A percentile compares a stretch with the other conserved stretches of the same genome.
phyloP scores from a whole-genome alignment of 1,284 basidiomycete genomes.

The Rhizoctonia solani region DNA sequence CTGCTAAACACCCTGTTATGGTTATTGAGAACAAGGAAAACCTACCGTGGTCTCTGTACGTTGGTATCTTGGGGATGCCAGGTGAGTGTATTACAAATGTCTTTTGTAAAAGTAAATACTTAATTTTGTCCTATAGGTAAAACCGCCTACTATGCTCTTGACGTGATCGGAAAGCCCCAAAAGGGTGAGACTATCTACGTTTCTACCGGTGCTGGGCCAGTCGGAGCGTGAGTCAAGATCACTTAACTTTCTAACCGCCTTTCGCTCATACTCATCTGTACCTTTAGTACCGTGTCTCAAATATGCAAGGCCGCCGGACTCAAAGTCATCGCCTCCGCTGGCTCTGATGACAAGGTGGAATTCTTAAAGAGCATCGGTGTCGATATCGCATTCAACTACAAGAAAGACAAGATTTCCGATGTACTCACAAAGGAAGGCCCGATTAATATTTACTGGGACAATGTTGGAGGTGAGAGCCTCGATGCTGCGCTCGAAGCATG shows the following conservation, averaged over 20 bases:
- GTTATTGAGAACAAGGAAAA: slow-evolving; percentile 47
- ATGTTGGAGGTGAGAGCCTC: slow-evolving; percentile 47
- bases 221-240: slow-evolving; percentile 51
- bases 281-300: slow-evolving; percentile 53
- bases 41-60: slow-evolving; percentile 53
- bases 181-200: slow-evolving; percentile 61
- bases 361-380: slow-evolving; percentile 66
- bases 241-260: not conserved
- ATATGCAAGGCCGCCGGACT: slow-evolving; percentile 66
- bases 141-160: slow-evolving; percentile 46
- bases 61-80: slow-evolving; percentile 56
- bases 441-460: slow-evolving; percentile 58
- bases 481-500: slow-evolving; percentile 31
- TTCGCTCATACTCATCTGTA: not conserved
- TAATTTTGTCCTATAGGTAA: slow-evolving; percentile 42
- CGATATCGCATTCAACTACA: slow-evolving; percentile 78
- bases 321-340: slow-evolving; percentile 74
- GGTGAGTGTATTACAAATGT: slow-evolving; percentile 39
- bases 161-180: slow-evolving; percentile 50
- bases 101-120: slow-evolving; percentile 44
- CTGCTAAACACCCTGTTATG: slow-evolving; percentile 34
- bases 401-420: slow-evolving; percentile 55
- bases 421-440: slow-evolving; percentile 63
- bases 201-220: slow-evolving; percentile 58
- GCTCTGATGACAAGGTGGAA: slow-evolving; percentile 68